phyloP scores from a whole-genome alignment of 495 filamentous ascomycete genomes.

The Penicillium fimorum region DNA sequence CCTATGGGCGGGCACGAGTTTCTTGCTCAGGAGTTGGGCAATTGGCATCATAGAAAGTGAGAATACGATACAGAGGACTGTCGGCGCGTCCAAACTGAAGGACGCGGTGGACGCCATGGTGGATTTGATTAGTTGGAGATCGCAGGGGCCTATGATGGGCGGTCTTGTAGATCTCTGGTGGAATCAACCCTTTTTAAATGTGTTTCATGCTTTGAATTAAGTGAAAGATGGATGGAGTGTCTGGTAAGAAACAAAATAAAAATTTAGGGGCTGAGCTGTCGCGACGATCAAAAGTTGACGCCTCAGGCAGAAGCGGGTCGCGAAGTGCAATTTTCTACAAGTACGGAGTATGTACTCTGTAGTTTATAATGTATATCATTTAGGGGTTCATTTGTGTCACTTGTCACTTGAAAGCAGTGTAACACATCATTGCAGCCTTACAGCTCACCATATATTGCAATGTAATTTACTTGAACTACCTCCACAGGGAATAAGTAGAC shows the following conservation, averaged over 20 bases:
- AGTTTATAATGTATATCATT: not conserved
- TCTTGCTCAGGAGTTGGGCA: slow-evolving; percentile 47
- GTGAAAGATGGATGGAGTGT: not conserved
- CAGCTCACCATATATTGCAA: not conserved
- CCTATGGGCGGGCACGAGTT: slow-evolving; percentile 48
- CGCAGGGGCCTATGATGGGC: not conserved
- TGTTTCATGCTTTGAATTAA: not conserved
- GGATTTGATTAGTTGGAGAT: slow-evolving; percentile 1
- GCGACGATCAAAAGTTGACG: not conserved
- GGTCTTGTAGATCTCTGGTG: not conserved
- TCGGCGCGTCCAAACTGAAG: slow-evolving; percentile 48
- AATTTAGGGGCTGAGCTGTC: slow-evolving; percentile 6
- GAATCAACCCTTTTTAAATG: not conserved
- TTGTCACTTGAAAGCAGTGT: no score
- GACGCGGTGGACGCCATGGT: slow-evolving; percentile 24
- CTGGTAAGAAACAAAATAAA: not conserved
- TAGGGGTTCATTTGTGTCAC: not conserved
- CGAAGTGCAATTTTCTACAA: not conserved
- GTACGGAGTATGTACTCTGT: not conserved
- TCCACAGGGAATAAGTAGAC: not conserved
- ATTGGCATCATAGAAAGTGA: slow-evolving; percentile 53
- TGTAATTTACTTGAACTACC: not conserved
- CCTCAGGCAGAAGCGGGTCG: slow-evolving; percentile 7
- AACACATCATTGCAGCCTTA: not conserved
- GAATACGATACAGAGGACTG: slow-evolving; percentile 52